These are phyloP conservation scores for Pseudogymnoascus sp. DNA, from an alignment of 2,329 filamentous ascomycete species.

Conservation along the genomic window DNA sequence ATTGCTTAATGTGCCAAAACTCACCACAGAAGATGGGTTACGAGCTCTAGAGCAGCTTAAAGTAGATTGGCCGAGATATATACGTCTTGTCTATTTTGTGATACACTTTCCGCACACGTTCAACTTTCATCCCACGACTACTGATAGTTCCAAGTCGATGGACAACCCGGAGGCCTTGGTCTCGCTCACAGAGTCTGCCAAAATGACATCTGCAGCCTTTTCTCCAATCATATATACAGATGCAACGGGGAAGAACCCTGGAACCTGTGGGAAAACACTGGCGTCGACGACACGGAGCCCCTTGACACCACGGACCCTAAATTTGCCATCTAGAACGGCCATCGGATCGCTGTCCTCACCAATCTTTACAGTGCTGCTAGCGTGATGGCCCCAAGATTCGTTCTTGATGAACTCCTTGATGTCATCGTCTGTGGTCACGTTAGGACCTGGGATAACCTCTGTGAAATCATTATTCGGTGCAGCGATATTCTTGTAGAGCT, in stretches of 20 bases:
- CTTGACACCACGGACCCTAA: slow-evolving; percentile 42
- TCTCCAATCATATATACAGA: slow-evolving; percentile 23
- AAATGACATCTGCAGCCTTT: slow-evolving; percentile 25
- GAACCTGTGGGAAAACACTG: slow-evolving; percentile 42
- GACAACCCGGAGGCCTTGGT: background rate
- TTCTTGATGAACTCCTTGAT: slow-evolving; percentile 40
- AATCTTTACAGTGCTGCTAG: slow-evolving; percentile 45
- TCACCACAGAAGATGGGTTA: background rate
- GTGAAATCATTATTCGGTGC: background rate
- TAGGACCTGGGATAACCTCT: background rate
- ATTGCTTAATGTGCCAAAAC: background rate
- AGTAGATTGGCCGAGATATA: background rate
- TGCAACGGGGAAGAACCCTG: slow-evolving; percentile 28
- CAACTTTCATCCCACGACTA: background rate
- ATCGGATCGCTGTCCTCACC: slow-evolving; percentile 42
- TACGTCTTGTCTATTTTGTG: background rate
- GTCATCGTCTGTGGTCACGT: slow-evolving; percentile 33
- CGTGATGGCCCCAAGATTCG: slow-evolving; percentile 48
- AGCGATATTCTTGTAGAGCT: slow-evolving; percentile 7
- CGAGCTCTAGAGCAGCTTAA: background rate
- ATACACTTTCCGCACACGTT: background rate
- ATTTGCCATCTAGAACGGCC: slow-evolving; percentile 44
- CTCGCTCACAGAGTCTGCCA: slow-evolving; percentile 9
- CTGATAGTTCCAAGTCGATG: background rate
- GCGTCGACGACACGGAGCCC: slow-evolving; percentile 48